Evolutionary conservation across 805 yeast species (phyloP), one percentile per base, ranked within the genome.

Genomic region (Priceomyces medius): DNA sequence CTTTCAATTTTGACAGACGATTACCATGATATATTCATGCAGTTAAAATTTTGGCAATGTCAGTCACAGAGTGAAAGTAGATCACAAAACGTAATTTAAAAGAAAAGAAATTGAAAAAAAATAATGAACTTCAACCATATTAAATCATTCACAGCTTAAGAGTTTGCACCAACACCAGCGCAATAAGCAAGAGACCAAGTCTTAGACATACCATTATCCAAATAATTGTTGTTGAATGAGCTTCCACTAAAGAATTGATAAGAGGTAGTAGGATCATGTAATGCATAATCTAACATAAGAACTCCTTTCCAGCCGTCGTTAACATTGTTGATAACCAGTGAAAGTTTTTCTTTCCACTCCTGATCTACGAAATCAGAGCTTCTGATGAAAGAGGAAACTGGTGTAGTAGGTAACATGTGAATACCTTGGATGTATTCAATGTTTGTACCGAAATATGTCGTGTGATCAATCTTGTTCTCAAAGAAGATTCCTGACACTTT

Each of bases 401-500:
- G 85, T 0, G 86, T 82, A 20, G 79, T 65, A 17, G 90, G 90
- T 28, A 85, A 55, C 89, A 84, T 85, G 58, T 85, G 89, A 45
- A 84, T 85, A 3, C 91, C 91, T 50, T 84, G 88, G 40, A 82
- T 83, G 52, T 78, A 84, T 59, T 83, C 82, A 31, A 66, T 62
- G 41, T 74, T 64, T 9, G 37, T 39, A 4, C 89, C 89, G 54
- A 85, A 85, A 53, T 78, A 85, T 2, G 90, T 84, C 6, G 87
- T 77, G 64, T 84, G 81, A 54, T 80, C 87, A 43, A 81, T 68
- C 55, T 83, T 83, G 64, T 84, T 83, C 55, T 85, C 89, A 59
- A 82, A 82, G 35, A 78, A 58, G 43, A 85, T 83, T 6, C 91
- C 91, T 21, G 80, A 61, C 7, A 83, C 89, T 50, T 76, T 79